Base-by-base conservation (phyloP, 2,329 filamentous ascomycete species). In the Catunica adiposa region DNA sequence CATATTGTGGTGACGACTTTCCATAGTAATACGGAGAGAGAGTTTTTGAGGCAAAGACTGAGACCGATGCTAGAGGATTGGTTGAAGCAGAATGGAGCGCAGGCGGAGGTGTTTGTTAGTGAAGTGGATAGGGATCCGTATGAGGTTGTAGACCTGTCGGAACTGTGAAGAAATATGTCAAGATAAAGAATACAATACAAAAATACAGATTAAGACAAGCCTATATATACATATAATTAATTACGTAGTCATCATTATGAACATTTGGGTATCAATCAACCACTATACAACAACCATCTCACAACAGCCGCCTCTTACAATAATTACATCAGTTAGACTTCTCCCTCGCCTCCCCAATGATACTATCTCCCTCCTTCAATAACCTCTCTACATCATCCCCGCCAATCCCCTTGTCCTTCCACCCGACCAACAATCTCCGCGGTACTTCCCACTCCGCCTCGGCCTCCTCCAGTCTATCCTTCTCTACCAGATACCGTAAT, bases 21-120 rank as follows among this genome's bases (percentile, higher is more conserved):
- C 63, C 92, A 98, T 67, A 90, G 85, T 62, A 97, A 97, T 67
- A 92, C 86, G 0, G 92, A 98, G 72, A 74, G 92, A 37, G 83
- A 80, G 0, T 98, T 90, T 65, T 69, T 98, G 63, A 76, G 76
- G 58, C 75, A 82, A 58, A 79, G 85, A 50, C 76, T 98, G 70
- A 76, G 76, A 62, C 72, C 73, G 17, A 79, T 81, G 66, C 69
- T 96, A 62, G 72, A 80, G 62, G 71, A 72, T 40, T 69, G 72
- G 58, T 67, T 95, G 34, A 70, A 68, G 54, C 68, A 72, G 51
- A 75, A 77, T 61, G 65, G 66, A 44, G 65, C 66, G 42, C 70
- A 72, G 22, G 77, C 82, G 17, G 71, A 78, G 56, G 82, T 97
- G 14, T 67, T 83, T 57, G 79, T 94, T 51, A 96, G 89, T 67